phyloP scores from a whole-genome alignment of 1,284 basidiomycete species.

The Moesziomyces aphidis region DNA sequence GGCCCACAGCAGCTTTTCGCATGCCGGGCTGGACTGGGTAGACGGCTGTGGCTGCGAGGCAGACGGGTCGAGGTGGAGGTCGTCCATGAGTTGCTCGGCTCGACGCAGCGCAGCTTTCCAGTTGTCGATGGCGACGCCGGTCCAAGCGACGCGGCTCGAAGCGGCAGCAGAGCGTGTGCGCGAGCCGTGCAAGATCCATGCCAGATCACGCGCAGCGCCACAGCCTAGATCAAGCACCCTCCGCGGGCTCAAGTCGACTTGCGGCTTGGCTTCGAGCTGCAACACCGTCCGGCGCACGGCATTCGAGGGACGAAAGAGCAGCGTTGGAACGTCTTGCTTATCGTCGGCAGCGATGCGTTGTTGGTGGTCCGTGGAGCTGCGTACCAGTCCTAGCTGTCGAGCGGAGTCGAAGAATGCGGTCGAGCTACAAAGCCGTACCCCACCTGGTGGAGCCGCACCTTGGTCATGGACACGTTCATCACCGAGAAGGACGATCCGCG shows the following conservation, averaged over 20 bases:
- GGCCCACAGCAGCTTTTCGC: slow-evolving; percentile 37
- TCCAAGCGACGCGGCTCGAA: slow-evolving; percentile 9
- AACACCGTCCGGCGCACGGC: slow-evolving; percentile 23
- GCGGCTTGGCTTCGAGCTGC: slow-evolving; percentile 2
- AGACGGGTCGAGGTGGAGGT: slow-evolving; percentile 17
- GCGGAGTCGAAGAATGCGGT: slow-evolving; percentile 12
- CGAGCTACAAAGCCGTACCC: not conserved
- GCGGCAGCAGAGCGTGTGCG: slow-evolving; percentile 5
- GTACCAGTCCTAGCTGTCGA: slow-evolving; percentile 1
- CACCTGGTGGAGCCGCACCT: not conserved
- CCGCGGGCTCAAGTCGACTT: not conserved
- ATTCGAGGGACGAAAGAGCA: slow-evolving; percentile 35
- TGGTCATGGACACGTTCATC: not conserved
- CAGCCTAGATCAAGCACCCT: slow-evolving; percentile 40
- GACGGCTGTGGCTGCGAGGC: not conserved
- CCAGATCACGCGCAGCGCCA: slow-evolving; percentile 37
- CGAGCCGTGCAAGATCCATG: slow-evolving; percentile 43
- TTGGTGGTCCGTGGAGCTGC: slow-evolving; percentile 10
- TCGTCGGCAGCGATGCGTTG: slow-evolving; percentile 4
- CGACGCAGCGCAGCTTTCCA: slow-evolving; percentile 43
- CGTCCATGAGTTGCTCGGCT: slow-evolving; percentile 25
- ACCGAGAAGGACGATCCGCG: slow-evolving; percentile 16
- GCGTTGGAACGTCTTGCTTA: slow-evolving; percentile 18
- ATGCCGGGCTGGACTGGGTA: not conserved
- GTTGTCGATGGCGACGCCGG: slow-evolving; percentile 39